Evolutionary conservation across 306 rosid species (phyloP).

Genomic region (Ochetophila trinervis): DNA sequence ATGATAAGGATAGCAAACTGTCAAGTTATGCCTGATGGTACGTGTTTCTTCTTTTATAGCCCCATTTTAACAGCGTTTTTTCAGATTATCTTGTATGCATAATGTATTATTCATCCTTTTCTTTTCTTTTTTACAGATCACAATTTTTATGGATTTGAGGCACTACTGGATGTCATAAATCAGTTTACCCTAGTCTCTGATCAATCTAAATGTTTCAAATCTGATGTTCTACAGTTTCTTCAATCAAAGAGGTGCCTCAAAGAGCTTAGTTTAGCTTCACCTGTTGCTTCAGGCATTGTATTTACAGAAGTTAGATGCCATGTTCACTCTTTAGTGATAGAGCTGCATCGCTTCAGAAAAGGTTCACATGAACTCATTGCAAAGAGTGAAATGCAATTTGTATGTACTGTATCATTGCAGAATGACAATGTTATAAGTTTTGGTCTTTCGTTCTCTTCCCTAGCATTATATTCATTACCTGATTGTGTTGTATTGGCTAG

Average conservation of each 20-base stretch:
- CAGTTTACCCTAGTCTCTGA: conserved; percentile 50
- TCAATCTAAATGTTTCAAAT: conserved; percentile 59
- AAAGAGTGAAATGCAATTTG: conserved; percentile 53
- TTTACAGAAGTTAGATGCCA: conserved; percentile 57
- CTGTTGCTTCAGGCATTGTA: conserved; percentile 27
- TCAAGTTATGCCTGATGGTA: conserved; percentile 71
- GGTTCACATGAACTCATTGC: conserved; percentile 42
- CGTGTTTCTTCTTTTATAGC: conserved; percentile 24
- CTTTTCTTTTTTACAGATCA: conserved; percentile 44
- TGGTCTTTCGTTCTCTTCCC: conserved; percentile 52
- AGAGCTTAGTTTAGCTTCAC: conserved; percentile 34
- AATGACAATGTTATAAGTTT: conserved; percentile 47
- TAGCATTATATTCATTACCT: conserved; percentile 45
- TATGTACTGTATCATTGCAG: conserved; percentile 54
- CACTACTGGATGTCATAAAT: conserved; percentile 52
- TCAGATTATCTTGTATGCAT: conserved; percentile 2
- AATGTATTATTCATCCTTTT: not conserved
- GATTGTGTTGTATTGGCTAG: conserved; percentile 50
- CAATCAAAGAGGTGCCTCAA: conserved; percentile 47
- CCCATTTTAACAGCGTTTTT: conserved; percentile 9
- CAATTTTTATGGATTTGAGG: conserved; percentile 55
- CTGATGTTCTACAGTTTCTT: conserved; percentile 74
- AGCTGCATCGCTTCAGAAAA: conserved; percentile 32
- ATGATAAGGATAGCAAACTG: conserved; percentile 57
- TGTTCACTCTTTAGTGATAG: conserved; percentile 47